Conservation (phyloP, 148 eudicot species). For the Arbutus unedo region DNA sequence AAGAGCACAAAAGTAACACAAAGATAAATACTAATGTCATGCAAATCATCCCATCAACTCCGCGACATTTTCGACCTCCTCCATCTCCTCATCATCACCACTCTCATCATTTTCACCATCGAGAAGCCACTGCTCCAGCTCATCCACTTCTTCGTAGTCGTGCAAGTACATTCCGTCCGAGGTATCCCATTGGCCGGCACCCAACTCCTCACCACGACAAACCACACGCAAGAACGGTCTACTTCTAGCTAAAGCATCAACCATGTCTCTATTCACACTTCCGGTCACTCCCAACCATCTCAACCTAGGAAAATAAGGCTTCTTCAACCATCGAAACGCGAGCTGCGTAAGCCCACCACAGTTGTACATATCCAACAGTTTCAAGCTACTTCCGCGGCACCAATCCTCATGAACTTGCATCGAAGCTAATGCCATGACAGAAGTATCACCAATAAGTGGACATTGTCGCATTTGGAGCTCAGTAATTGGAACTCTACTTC, state of each 20-base stretch:
- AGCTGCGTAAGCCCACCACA: constrained; percentile 85
- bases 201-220: constrained; percentile 80
- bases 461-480: constrained; percentile 93
- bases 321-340: constrained; percentile 83
- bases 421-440: constrained; percentile 88
- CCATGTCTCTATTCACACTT: constrained; percentile 62
- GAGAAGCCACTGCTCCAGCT: constrained; percentile 76
- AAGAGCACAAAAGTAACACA: neutral
- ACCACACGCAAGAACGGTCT: constrained; percentile 74
- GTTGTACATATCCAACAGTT: constrained; percentile 77
- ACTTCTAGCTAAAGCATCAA: constrained; percentile 71
- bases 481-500: constrained; percentile 53
- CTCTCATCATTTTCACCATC: constrained; percentile 54
- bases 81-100: constrained; percentile 70
- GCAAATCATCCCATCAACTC: constrained; percentile 20
- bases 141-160: constrained; percentile 84
- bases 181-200: constrained; percentile 80
- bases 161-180: constrained; percentile 56
- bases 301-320: constrained; percentile 84
- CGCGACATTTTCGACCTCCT: constrained; percentile 40
- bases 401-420: constrained; percentile 69
- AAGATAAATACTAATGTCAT: neutral
- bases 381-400: constrained; percentile 77
- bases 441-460: constrained; percentile 80
- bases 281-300: constrained; percentile 90